These are phyloP conservation scores for Amaranthus tricolor DNA, from an alignment of 179 eudicot species.

Conservation along the genomic window DNA sequence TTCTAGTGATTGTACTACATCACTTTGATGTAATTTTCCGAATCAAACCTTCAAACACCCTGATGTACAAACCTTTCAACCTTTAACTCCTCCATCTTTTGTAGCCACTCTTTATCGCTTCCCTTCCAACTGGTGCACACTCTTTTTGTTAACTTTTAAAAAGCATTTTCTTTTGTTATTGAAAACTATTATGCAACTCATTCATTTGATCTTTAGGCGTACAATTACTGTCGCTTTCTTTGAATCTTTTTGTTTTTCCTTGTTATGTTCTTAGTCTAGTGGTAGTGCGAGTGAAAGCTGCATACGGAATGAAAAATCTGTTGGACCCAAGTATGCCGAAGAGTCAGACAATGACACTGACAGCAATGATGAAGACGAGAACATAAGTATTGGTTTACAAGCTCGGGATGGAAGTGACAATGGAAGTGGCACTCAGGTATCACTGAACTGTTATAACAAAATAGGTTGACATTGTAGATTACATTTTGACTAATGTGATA, in stretches of 20 bases:
- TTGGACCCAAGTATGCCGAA: conserved; percentile 43
- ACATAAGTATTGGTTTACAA: conserved; percentile 43
- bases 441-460: not conserved
- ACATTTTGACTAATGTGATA: conserved; percentile 5
- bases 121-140: no score
- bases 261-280: conserved; percentile 45
- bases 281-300: conserved; percentile 77
- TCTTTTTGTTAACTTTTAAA: no score
- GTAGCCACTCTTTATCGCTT: no score
- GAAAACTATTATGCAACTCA: not conserved
- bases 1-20: no score
- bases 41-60: no score
- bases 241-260: conserved; percentile 16
- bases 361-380: conserved; percentile 49
- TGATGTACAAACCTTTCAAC: no score
- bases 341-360: conserved; percentile 49
- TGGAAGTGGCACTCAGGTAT: conserved; percentile 84
- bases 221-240: not conserved
- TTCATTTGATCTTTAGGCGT: not conserved
- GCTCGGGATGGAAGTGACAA: conserved; percentile 68
- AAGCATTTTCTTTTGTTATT: not conserved
- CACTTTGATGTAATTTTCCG: no score
- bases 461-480: not conserved
- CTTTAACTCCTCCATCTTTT: no score
- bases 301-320: conserved; percentile 40